A percentile compares a stretch with the other conserved stretches of the same genome.
phyloP scores from a whole-genome alignment of 2,329 filamentous ascomycete species.

The Diaporthe ilicicola region DNA sequence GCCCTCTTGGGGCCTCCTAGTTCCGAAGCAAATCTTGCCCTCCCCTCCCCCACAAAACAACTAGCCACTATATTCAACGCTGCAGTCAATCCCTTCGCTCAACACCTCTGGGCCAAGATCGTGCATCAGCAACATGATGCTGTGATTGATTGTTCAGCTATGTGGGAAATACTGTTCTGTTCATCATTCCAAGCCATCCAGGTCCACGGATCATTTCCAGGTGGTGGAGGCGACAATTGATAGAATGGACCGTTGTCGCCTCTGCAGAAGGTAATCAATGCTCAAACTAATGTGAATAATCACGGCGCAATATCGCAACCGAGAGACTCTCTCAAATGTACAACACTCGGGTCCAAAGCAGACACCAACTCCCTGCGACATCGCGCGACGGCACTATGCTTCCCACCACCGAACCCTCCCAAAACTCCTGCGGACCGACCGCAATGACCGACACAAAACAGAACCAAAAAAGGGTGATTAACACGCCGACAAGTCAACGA shows the following conservation, averaged over 20 bases:
- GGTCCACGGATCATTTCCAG: background rate
- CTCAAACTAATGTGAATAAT: conserved; percentile 16
- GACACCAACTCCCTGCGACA: conserved; percentile 28
- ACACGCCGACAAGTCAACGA: conserved; percentile 2
- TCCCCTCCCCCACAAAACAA: conserved; percentile 6
- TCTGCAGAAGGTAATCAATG: conserved; percentile 17
- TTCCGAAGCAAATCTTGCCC: background rate
- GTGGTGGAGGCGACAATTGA: background rate
- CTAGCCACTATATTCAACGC: background rate
- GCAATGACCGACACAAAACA: conserved; percentile 8
- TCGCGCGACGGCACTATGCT: conserved; percentile 28
- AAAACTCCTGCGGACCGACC: conserved; percentile 24
- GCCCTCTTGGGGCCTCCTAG: background rate
- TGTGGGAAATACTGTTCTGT: conserved; percentile 23
- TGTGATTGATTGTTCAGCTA: conserved; percentile 19
- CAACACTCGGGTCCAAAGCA: conserved; percentile 6
- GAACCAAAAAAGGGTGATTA: conserved; percentile 18
- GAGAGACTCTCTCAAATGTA: conserved; percentile 21
- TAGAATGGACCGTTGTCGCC: background rate
- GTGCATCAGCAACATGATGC: conserved; percentile 11
- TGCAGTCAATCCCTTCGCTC: background rate
- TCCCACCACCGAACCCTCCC: conserved; percentile 8
- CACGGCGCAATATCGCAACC: background rate
- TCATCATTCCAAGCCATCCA: conserved; percentile 22
- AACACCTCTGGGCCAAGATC: background rate